phyloP scores from a whole-genome alignment of 495 filamentous ascomycete genomes.

The Cercophora newfieldiana region DNA sequence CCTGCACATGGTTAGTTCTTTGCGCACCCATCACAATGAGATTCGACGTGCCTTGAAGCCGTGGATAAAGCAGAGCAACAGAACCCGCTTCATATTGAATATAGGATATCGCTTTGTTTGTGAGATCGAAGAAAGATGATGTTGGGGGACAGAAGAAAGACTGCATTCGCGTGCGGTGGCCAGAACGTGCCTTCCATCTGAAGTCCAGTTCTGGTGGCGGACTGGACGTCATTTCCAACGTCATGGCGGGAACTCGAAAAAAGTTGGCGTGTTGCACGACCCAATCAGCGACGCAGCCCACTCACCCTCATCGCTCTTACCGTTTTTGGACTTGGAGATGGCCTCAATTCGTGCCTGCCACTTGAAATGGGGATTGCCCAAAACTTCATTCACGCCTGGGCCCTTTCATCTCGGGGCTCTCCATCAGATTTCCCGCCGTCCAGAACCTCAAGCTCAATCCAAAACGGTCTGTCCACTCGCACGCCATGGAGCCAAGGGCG shows the following conservation, averaged over 20 bases:
- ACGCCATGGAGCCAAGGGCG: too few relatives aligned
- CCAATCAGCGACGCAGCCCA: conserved; percentile 8
- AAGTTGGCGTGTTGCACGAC: neutral
- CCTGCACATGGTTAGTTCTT: conserved; percentile 48
- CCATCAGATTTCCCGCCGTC: neutral
- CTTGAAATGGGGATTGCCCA: neutral
- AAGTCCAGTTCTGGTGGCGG: neutral
- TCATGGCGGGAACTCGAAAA: conserved; percentile 12
- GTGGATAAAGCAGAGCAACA: conserved; percentile 88
- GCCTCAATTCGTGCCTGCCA: conserved; percentile 3
- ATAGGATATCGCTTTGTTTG: neutral
- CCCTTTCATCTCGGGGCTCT: neutral
- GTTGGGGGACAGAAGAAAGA: neutral
- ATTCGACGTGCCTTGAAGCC: conserved; percentile 75
- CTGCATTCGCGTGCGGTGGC: neutral
- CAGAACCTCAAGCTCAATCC: too few relatives aligned
- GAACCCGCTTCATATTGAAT: conserved; percentile 61
- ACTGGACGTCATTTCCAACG: conserved; percentile 20
- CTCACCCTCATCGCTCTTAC: neutral
- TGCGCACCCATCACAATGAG: neutral
- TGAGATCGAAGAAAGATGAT: neutral
- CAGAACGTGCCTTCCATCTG: neutral
- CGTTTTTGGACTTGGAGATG: conserved; percentile 10
- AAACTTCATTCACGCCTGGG: neutral
- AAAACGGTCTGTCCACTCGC: too few relatives aligned